Percentiles rank a stretch among this genome's conserved stretches.
Conservation (phyloP, 257 asterid genomes). For the Petunia axillaris region DNA sequence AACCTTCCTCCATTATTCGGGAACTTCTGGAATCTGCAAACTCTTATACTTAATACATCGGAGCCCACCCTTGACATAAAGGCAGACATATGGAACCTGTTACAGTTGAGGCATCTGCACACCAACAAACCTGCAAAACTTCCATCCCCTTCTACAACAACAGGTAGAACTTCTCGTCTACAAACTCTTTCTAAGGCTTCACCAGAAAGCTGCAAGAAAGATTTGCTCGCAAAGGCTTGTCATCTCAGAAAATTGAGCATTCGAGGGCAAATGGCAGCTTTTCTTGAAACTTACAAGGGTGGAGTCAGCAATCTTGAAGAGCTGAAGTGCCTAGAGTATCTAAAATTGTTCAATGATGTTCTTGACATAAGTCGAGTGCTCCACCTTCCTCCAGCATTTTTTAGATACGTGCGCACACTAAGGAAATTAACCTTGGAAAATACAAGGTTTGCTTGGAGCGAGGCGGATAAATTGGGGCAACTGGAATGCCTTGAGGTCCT, state of each 20-base stretch:
- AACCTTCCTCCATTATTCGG: neutral
- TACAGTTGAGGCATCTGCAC: neutral
- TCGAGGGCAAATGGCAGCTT: slow-evolving; percentile 4
- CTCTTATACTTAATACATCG: slow-evolving; percentile 13
- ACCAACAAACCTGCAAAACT: slow-evolving; percentile 23
- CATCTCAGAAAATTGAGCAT: slow-evolving; percentile 26
- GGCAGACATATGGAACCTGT: slow-evolving; percentile 27
- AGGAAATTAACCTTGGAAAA: slow-evolving; percentile 22
- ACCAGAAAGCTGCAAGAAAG: slow-evolving; percentile 28
- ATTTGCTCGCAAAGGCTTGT: slow-evolving; percentile 5
- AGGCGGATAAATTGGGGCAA: slow-evolving; percentile 36
- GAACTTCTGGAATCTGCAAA: slow-evolving; percentile 23
- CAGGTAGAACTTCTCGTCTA: neutral
- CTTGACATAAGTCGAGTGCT: neutral
- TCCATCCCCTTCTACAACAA: neutral
- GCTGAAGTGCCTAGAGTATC: neutral
- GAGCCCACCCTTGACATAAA: slow-evolving; percentile 13
- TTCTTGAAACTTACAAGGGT: neutral
- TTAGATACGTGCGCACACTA: neutral
- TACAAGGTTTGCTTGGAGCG: slow-evolving; percentile 36
- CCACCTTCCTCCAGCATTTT: neutral
- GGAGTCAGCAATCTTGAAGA: no score
- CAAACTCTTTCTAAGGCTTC: slow-evolving; percentile 23
- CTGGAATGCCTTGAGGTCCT: neutral
- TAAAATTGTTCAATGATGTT: neutral